Conservation (phyloP, 441 rosid genomes). For the Theobroma grandiflorum region DNA sequence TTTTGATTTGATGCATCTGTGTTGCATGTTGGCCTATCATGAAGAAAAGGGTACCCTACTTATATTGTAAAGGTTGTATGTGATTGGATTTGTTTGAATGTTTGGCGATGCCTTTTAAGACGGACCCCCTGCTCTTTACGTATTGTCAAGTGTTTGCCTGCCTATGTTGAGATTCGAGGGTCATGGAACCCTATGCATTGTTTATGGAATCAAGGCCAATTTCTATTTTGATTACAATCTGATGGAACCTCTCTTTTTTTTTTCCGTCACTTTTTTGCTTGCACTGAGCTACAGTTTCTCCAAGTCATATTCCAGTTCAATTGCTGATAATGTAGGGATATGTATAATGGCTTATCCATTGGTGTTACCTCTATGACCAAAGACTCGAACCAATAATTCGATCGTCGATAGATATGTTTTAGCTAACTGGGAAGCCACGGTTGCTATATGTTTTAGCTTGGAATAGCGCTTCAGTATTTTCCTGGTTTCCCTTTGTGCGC, state of each 20-base stretch:
- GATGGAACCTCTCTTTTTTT: not conserved
- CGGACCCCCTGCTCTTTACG: constrained; percentile 28
- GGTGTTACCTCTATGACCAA: not conserved
- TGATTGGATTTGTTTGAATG: constrained; percentile 57
- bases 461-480: not conserved
- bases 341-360: not conserved
- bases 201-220: constrained; percentile 20
- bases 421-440: not conserved
- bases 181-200: constrained; percentile 25
- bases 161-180: constrained; percentile 26
- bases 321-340: not conserved
- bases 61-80: constrained; percentile 34
- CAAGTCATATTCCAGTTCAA: not conserved
- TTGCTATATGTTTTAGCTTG: not conserved
- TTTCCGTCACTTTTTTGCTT: not conserved
- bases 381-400: not conserved
- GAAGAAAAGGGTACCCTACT: constrained; percentile 19
- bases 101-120: constrained; percentile 38
- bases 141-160: constrained; percentile 25
- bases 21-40: constrained; percentile 41
- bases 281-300: not conserved
- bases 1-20: constrained; percentile 51
- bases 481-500: too few relatives aligned
- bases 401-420: not conserved
- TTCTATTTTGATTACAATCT: constrained; percentile 24